These are phyloP conservation scores for Pestalotiopsis sp. DNA, from an alignment of 2,329 filamentous ascomycete genomes.

Conservation along the genomic window DNA sequence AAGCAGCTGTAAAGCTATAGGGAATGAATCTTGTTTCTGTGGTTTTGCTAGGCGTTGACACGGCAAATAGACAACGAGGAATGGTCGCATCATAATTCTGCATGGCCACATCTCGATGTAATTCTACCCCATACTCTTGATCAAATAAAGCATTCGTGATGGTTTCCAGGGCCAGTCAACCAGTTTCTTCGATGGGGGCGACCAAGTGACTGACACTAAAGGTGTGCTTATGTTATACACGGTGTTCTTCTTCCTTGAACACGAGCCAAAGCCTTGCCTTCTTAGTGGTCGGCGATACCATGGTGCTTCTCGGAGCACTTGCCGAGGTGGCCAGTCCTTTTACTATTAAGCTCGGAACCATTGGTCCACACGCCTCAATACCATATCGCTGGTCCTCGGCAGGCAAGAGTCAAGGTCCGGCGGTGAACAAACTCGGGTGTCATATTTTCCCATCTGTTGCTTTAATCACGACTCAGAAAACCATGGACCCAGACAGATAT, in stretches of 20 bases:
- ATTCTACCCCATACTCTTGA: constrained; percentile 9
- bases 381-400: neutral
- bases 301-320: neutral
- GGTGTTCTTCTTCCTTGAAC: neutral
- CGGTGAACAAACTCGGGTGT: no score
- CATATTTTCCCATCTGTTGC: no score
- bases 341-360: neutral
- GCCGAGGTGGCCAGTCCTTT: neutral
- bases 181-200: neutral
- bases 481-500: no score
- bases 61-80: constrained; percentile 9
- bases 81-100: neutral
- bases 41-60: neutral
- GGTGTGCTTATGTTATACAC: neutral
- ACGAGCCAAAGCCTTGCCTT: neutral
- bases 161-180: neutral
- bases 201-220: neutral
- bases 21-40: neutral
- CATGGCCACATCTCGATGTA: constrained; percentile 12
- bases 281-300: neutral
- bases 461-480: no score
- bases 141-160: neutral
- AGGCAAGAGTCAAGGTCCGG: no score
- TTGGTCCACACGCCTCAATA: neutral
- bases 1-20: constrained; percentile 74